phyloP scores from a whole-genome alignment of 2,329 filamentous ascomycete species.

The Ustulina deusta region DNA sequence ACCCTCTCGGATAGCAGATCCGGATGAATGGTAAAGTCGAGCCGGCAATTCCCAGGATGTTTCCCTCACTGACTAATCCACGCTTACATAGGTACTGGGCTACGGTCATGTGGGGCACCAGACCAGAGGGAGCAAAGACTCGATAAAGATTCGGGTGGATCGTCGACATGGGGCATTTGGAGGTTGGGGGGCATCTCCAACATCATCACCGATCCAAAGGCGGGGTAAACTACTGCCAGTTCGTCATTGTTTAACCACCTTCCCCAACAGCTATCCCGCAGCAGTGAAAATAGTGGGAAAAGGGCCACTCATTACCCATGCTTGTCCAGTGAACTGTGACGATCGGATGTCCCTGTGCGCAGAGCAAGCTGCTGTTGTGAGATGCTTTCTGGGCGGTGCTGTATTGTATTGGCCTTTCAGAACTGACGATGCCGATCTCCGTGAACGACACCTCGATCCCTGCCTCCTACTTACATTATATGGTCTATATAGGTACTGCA shows the following conservation, averaged over 20 bases:
- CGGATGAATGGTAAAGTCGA: constrained; percentile 3
- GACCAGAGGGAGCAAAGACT: background rate
- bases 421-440: constrained; percentile 15
- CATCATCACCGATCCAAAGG: constrained; percentile 27
- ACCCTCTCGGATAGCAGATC: constrained; percentile 1
- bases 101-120: constrained; percentile 13
- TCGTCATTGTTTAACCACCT: constrained; percentile 35
- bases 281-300: background rate
- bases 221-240: constrained; percentile 22
- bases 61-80: background rate
- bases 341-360: background rate
- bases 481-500: background rate
- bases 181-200: constrained; percentile 34
- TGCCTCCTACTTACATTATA: background rate
- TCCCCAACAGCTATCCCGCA: constrained; percentile 30
- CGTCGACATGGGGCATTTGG: constrained; percentile 5
- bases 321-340: constrained; percentile 4
- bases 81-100: background rate
- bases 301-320: constrained; percentile 17
- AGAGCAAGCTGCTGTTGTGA: constrained; percentile 7
- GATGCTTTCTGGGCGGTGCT: background rate
- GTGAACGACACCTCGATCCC: constrained; percentile 3
- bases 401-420: background rate
- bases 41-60: background rate
- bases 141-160: constrained; percentile 16